Evolutionary conservation across 169 alveolate genomes (phyloP).

Genomic region (Perkinsus chesapeaki): DNA sequence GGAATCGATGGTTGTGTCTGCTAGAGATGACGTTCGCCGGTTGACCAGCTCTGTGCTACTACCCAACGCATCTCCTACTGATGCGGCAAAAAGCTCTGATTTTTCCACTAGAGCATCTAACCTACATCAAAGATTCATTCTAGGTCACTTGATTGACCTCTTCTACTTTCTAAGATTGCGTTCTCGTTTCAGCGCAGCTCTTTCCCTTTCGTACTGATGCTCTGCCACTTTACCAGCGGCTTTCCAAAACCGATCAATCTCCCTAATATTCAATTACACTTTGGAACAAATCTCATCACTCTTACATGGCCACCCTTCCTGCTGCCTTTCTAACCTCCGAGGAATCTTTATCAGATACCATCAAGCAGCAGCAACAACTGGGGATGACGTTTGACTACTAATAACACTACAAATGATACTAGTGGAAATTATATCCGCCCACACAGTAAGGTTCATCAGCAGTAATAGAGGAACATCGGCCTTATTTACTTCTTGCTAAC

Average conservation of each 20-base stretch:
- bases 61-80: background rate
- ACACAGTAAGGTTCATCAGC: background rate
- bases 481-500: constrained; percentile 31
- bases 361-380: background rate
- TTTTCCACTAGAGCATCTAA: background rate
- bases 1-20: too few species aligned
- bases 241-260: background rate
- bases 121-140: background rate
- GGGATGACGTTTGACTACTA: background rate
- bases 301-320: background rate
- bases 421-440: background rate
- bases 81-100: background rate
- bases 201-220: background rate
- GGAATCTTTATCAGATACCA: background rate
- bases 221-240: background rate
- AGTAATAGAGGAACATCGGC: background rate
- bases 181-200: background rate
- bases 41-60: background rate
- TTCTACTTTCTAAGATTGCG: background rate
- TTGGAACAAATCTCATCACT: background rate
- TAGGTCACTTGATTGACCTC: too few species aligned
- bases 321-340: background rate
- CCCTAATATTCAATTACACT: background rate
- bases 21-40: background rate
- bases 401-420: background rate